These are phyloP conservation scores for Kuraishia ogatae DNA, from an alignment of 805 yeast genomes.

Conservation along the genomic window DNA sequence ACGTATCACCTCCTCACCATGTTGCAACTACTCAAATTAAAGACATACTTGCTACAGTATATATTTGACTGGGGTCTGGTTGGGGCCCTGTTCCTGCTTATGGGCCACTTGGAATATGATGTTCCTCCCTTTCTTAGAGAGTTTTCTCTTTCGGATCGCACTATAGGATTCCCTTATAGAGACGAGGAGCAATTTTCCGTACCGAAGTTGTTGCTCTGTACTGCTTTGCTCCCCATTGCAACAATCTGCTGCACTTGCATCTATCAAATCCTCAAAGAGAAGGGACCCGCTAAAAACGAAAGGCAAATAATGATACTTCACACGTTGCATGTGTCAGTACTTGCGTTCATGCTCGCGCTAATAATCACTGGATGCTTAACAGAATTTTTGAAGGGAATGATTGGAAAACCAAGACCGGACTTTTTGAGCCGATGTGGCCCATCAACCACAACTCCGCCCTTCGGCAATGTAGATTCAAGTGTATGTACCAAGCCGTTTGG, in stretches of 20 bases:
- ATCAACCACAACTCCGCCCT: constrained; percentile 73
- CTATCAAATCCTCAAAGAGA: constrained; percentile 15
- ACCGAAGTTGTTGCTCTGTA: constrained; percentile 19
- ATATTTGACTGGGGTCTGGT: constrained; percentile 9
- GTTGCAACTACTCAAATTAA: background rate
- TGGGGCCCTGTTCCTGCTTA: constrained; percentile 4
- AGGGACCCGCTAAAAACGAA: constrained; percentile 16
- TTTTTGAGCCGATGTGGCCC: constrained; percentile 74
- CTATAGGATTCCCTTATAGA: constrained; percentile 40
- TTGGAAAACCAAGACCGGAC: constrained; percentile 89
- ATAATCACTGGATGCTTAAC: constrained; percentile 48
- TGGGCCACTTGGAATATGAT: constrained; percentile 13
- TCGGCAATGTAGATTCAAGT: constrained; percentile 61
- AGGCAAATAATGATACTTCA: constrained; percentile 25
- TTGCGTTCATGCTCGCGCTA: constrained; percentile 30
- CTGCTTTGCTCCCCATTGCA: constrained; percentile 28
- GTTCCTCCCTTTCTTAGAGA: constrained; percentile 36
- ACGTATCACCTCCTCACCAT: constrained; percentile 1
- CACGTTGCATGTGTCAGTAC: constrained; percentile 27
- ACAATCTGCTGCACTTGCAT: constrained; percentile 16
- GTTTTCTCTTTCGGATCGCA: constrained; percentile 30
- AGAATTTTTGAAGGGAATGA: constrained; percentile 64
- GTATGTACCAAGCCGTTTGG: constrained; percentile 50
- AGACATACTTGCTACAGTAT: constrained; percentile 4
- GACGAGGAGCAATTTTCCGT: constrained; percentile 27